Base-by-base conservation (phyloP, 2,329 filamentous ascomycete species). In the Fusarium sp. region DNA sequence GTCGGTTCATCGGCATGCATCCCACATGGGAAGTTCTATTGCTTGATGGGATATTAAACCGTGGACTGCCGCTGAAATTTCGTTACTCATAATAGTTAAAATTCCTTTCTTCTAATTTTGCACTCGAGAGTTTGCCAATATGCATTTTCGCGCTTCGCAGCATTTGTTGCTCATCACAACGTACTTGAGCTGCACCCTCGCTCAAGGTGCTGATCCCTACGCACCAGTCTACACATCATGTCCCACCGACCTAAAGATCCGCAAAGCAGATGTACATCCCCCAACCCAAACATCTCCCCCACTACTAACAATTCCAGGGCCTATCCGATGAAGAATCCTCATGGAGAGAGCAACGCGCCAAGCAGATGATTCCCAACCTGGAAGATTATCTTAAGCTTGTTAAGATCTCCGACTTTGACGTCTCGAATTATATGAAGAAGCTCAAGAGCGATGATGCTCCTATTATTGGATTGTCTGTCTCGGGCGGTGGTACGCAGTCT, bases 401-500 rank as follows among this genome's bases (percentile, higher is more conserved):
- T 5, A 66, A 75, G 3, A 75, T 77, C 9, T 42, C 48, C 1
- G 57, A 41, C 8, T 70, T 77, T 38, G 60, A 77, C 20, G 56
- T 77, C 0, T 29, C 50, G 1, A 42, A 53, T 20, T 77, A 72
- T 13, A 60, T 76, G 2, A 42, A 65, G 12, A 66, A 62, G 10
- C 62, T 77, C 12, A 73, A 73, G 23, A 33, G 23, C 6, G 68
- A 31, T 2, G 66, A 58, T 23, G 55, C 70, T 0, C 74, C 75
- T 2, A 31, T 76, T 2, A 50, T 77, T 15, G 75, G 74, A 0
- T 57, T 76, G 9, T 67, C 75, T 3, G 52, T 77, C 12, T 77
- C 75, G 0, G 75, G 75, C 1, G 75, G 74, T 29, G 75, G 74
- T 0, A 75, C 75, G 0, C 75, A 77, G 41, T 76, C 75, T 18